phyloP scores from a whole-genome alignment of 2,329 filamentous ascomycete species.

The Boeremia lycopersici region DNA sequence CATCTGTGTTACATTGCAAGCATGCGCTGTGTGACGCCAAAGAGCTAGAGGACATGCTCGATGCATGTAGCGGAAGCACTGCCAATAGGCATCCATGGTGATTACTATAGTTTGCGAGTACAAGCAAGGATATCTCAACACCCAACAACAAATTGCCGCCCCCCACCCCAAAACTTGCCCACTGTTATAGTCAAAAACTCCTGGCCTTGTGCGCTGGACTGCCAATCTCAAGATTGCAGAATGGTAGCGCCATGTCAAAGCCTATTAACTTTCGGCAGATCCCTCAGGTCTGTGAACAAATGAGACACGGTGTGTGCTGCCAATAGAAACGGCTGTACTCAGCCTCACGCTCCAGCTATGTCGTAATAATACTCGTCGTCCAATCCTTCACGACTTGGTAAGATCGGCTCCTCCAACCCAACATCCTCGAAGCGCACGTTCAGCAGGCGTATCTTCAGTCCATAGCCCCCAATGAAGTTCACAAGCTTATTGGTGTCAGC shows the following conservation, averaged over 20 bases:
- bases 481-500: constrained; percentile 92
- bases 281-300: constrained; percentile 1
- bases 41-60: constrained; percentile 25
- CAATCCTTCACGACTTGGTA: constrained; percentile 82
- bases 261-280: constrained; percentile 7
- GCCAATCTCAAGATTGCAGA: neutral
- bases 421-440: constrained; percentile 90
- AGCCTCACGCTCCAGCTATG: constrained; percentile 44
- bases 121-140: constrained; percentile 36
- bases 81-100: constrained; percentile 12
- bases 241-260: constrained; percentile 11
- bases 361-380: constrained; percentile 96
- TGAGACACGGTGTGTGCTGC: constrained; percentile 5
- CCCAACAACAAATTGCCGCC: constrained; percentile 10
- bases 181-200: neutral
- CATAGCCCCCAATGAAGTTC: constrained; percentile 84
- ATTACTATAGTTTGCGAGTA: constrained; percentile 21
- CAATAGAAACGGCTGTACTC: constrained; percentile 8
- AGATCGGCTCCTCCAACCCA: constrained; percentile 68
- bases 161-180: neutral
- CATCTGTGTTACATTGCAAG: constrained; percentile 27
- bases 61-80: constrained; percentile 17
- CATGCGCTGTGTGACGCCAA: constrained; percentile 32
- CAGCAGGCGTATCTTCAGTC: constrained; percentile 87
- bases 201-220: neutral